Conservation (phyloP, 768 basidiomycete genomes). For the Phylloporus scabripes region DNA sequence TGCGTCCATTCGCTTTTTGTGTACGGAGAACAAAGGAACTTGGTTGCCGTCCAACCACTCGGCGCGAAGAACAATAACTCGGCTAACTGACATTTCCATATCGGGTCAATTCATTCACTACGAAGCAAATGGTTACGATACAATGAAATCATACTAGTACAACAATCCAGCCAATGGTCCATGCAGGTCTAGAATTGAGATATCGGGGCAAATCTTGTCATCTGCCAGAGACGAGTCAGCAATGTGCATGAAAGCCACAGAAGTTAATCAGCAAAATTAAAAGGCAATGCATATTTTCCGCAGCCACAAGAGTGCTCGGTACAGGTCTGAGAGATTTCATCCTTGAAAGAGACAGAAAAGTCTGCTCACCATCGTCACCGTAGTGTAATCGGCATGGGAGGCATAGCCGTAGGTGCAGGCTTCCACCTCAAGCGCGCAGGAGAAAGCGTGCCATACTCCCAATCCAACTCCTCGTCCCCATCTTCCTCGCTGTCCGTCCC, state of each 20-base stretch:
- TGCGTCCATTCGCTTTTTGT: slow-evolving; percentile 26
- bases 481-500: slow-evolving; percentile 27
- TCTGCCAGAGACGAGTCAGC: slow-evolving; percentile 9
- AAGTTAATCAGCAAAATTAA: slow-evolving; percentile 31
- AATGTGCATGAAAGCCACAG: slow-evolving; percentile 1
- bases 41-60: slow-evolving; percentile 18
- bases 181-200: background rate
- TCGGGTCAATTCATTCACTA: background rate
- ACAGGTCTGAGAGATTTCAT: slow-evolving; percentile 81
- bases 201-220: background rate
- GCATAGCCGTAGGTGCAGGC: slow-evolving; percentile 50
- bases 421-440: slow-evolving; percentile 50
- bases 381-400: slow-evolving; percentile 37
- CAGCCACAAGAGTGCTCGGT: slow-evolving; percentile 48
- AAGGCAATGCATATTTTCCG: slow-evolving; percentile 65
- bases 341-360: slow-evolving; percentile 27
- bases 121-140: background rate
- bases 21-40: slow-evolving; percentile 21
- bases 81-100: too few relatives aligned
- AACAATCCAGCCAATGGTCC: background rate
- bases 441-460: slow-evolving; percentile 51
- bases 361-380: slow-evolving; percentile 24
- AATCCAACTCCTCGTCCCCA: slow-evolving; percentile 37
- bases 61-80: slow-evolving; percentile 24
- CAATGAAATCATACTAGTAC: background rate